Percentiles rank a stretch among this genome's conserved stretches.
phyloP scores from a whole-genome alignment of 208 protist genomes.

The Crithidia expoeki region DNA sequence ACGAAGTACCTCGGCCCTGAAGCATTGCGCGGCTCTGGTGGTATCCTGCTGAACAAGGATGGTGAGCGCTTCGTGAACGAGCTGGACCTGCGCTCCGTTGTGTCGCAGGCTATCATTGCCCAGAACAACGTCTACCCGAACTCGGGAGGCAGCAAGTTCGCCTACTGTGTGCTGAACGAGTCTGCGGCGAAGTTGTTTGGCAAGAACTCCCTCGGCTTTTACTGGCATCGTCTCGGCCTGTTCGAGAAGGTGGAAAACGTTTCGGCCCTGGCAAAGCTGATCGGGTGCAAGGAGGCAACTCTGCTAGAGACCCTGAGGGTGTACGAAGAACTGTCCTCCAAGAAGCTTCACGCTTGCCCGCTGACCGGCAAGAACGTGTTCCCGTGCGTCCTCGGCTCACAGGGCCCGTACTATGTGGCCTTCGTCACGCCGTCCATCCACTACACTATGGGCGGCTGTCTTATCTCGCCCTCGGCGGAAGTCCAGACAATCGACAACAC shows the following conservation, averaged over 20 bases:
- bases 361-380: conserved; percentile 86
- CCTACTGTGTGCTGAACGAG: conserved; percentile 89
- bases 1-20: conserved; percentile 96
- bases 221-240: conserved; percentile 81
- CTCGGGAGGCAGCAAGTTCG: conserved; percentile 64
- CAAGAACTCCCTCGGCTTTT: conserved; percentile 77
- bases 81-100: conserved; percentile 93
- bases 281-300: conserved; percentile 53
- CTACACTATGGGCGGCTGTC: conserved; percentile 97
- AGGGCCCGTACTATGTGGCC: conserved; percentile 83
- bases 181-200: conserved; percentile 78
- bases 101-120: conserved; percentile 90
- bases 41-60: conserved; percentile 91
- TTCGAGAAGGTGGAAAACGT: conserved; percentile 59
- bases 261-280: conserved; percentile 67
- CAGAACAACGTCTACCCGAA: conserved; percentile 71
- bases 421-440: conserved; percentile 95
- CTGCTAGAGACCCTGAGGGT: conserved; percentile 53
- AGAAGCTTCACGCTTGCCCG: conserved; percentile 39
- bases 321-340: conserved; percentile 60
- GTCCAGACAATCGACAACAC: conserved; percentile 66
- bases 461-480: conserved; percentile 84
- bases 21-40: conserved; percentile 94
- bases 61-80: conserved; percentile 96
- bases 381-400: conserved; percentile 60